A percentile compares a stretch with the other conserved stretches of the same genome.
These are phyloP conservation scores for Xylaria acuta DNA, from an alignment of 495 filamentous ascomycete genomes.

Conservation along the genomic window DNA sequence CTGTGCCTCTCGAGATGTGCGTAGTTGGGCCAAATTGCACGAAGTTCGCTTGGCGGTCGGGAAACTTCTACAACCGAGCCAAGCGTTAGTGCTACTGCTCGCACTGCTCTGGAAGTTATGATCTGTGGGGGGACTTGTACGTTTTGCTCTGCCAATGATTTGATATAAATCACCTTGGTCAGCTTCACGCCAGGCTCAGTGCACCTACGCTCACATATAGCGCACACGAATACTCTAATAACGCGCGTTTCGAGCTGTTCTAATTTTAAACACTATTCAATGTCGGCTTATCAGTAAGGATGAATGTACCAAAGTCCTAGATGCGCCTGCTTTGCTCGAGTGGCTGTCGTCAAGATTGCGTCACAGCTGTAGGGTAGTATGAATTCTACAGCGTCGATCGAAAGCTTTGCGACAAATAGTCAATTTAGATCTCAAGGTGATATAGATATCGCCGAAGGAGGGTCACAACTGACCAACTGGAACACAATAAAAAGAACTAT, in stretches of 20 bases:
- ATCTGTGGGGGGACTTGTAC: too few species aligned
- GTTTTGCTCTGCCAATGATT: background rate
- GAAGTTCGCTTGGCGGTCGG: slow-evolving; percentile 2
- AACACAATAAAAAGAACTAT: background rate
- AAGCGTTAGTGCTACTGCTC: background rate
- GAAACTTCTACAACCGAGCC: background rate
- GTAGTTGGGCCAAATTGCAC: background rate
- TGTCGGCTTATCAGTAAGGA: slow-evolving; percentile 9
- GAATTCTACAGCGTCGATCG: background rate
- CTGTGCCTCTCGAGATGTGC: background rate
- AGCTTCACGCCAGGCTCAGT: background rate
- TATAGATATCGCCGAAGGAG: slow-evolving; percentile 23
- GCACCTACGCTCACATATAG: background rate
- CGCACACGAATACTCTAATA: background rate
- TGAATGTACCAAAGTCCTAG: background rate
- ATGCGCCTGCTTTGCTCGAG: background rate
- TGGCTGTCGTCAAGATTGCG: slow-evolving; percentile 16
- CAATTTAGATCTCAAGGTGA: background rate
- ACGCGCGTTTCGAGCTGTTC: background rate
- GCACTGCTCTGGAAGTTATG: background rate
- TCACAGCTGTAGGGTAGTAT: background rate
- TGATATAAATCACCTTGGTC: background rate
- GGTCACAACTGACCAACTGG: slow-evolving; percentile 1
- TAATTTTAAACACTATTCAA: background rate
- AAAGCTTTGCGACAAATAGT: background rate